Evolutionary conservation across 345 rosid species (phyloP).

Genomic region (Bruguiera parviflora): DNA sequence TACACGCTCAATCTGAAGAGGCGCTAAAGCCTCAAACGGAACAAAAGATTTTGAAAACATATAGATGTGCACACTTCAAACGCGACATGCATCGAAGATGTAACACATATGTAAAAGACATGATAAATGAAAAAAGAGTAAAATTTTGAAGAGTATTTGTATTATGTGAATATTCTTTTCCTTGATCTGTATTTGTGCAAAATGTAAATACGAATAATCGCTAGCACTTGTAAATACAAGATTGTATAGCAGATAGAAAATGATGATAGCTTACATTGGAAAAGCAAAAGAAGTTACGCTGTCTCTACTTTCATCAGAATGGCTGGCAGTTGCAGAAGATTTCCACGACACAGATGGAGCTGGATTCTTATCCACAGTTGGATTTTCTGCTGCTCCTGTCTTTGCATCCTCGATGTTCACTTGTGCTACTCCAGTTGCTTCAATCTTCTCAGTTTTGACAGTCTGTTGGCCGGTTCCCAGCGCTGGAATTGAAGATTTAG

Average conservation of each 20-base stretch:
- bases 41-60: neutral
- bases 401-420: conserved; percentile 1
- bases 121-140: neutral
- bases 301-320: conserved; percentile 42
- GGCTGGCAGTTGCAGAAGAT: conserved; percentile 30
- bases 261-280: conserved; percentile 45
- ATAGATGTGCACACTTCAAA: neutral
- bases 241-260: conserved; percentile 1
- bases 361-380: conserved; percentile 19
- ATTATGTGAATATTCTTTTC: neutral
- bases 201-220: neutral
- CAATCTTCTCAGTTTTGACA: conserved; percentile 10
- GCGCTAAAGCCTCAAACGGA: neutral
- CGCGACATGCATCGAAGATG: neutral
- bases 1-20: neutral
- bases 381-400: conserved; percentile 12
- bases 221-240: neutral
- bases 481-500: neutral
- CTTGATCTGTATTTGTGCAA: neutral
- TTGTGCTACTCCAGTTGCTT: conserved; percentile 12
- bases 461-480: conserved; percentile 13
- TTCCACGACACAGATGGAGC: conserved; percentile 25
- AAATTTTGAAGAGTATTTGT: neutral
- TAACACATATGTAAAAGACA: neutral
- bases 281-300: conserved; percentile 48